These are phyloP conservation scores for Backusella liffmaniae DNA, from an alignment of 192 early-diverging fungal genomes.

Conservation along the genomic window DNA sequence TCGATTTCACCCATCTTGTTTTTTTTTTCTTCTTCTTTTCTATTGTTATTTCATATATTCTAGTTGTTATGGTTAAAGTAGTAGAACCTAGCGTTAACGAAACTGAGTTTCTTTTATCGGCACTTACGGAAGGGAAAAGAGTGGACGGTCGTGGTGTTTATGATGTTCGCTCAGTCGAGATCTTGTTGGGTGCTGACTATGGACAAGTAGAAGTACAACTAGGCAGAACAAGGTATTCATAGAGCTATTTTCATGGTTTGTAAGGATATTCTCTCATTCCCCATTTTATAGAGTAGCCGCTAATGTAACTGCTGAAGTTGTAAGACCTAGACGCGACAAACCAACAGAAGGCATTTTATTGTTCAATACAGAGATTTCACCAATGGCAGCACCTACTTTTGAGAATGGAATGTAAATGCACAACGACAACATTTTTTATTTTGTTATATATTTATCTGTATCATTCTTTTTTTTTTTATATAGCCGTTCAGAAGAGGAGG, in stretches of 20 bases:
- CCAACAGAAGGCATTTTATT: conserved; percentile 86
- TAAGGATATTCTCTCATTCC: background rate
- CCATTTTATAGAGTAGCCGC: conserved; percentile 54
- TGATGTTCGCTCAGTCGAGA: conserved; percentile 68
- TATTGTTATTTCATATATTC: background rate
- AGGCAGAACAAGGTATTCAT: conserved; percentile 72
- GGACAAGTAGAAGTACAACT: conserved; percentile 79
- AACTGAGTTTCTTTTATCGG: conserved; percentile 67
- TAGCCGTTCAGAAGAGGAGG: conserved; percentile 79
- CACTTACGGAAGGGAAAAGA: conserved; percentile 67
- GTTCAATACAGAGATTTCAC: conserved; percentile 87
- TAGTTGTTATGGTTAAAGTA: conserved; percentile 42
- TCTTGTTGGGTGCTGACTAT: conserved; percentile 65
- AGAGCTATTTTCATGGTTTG: no score
- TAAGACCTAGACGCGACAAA: conserved; percentile 66
- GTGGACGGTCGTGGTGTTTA: conserved; percentile 77
- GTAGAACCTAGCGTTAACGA: conserved; percentile 55
- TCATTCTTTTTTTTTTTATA: background rate
- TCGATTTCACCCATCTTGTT: background rate
- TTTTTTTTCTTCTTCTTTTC: background rate
- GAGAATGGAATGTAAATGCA: conserved; percentile 60
- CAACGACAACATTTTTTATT: background rate
- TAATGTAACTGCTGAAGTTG: conserved; percentile 67
- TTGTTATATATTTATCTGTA: background rate
- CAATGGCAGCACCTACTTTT: conserved; percentile 78